These are phyloP conservation scores for Zizania palustris DNA, from an alignment of 202 grass and related monocot genomes.

Conservation along the genomic window DNA sequence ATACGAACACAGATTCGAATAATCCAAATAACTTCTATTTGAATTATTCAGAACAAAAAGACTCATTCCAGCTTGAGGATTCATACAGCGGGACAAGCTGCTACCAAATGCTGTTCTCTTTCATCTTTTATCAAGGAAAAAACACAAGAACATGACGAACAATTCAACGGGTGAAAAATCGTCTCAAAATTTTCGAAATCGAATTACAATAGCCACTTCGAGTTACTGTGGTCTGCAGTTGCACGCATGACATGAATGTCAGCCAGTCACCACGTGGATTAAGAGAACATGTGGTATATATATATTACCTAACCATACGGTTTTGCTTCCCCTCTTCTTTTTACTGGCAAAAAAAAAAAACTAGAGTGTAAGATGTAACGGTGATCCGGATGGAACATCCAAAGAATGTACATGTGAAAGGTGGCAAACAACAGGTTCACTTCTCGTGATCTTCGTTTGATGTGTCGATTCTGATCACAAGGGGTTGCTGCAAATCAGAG, in stretches of 20 bases:
- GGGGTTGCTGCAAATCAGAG: conserved; percentile 82
- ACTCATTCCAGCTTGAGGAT: too few species aligned
- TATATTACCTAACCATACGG: conserved; percentile 34
- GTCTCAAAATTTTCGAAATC: not conserved
- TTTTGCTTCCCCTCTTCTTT: not conserved
- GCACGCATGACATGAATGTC: not conserved
- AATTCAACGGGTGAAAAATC: not conserved
- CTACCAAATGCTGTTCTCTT: too few species aligned
- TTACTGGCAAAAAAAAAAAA: conserved; percentile 44
- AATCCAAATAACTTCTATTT: too few species aligned
- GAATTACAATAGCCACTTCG: not conserved
- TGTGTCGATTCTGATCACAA: conserved; percentile 83
- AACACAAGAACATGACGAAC: too few species aligned
- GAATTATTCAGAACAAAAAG: too few species aligned
- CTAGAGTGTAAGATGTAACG: conserved; percentile 31
- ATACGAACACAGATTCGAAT: too few species aligned
- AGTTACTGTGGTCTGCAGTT: not conserved
- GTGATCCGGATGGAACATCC: conserved; percentile 44
- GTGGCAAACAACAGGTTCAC: conserved; percentile 42
- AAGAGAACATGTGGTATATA: conserved; percentile 26
- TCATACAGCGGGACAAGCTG: too few species aligned
- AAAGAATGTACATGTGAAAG: conserved; percentile 65
- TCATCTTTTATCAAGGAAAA: too few species aligned
- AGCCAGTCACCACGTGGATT: conserved; percentile 33
- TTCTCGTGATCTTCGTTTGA: conserved; percentile 82